Evolutionary conservation across 495 filamentous ascomycete genomes (phyloP).

Genomic region (Apodospora peruviana): DNA sequence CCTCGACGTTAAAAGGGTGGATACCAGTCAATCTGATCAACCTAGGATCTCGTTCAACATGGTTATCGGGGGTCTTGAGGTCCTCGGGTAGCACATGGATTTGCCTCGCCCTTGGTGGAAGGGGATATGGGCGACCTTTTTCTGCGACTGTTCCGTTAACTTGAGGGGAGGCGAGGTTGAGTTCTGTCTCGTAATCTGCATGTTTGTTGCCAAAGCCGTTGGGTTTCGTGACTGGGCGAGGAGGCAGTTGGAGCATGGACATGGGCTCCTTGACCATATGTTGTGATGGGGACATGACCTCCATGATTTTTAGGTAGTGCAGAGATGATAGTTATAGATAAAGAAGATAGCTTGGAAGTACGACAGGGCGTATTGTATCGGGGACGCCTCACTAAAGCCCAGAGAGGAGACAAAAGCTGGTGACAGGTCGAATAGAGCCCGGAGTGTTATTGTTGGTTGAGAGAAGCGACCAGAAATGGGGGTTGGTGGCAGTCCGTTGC

Average conservation of each 20-base stretch:
- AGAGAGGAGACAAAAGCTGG: too few species aligned
- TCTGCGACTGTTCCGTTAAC: slow-evolving; percentile 7
- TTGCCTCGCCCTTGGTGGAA: slow-evolving; percentile 65
- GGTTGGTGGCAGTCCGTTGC: too few species aligned
- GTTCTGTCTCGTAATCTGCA: neutral
- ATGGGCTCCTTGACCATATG: neutral
- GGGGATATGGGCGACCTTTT: slow-evolving; percentile 37
- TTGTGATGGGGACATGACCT: slow-evolving; percentile 7
- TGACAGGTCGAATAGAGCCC: too few species aligned
- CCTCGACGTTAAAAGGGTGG: slow-evolving; percentile 93
- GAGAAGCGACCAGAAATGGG: too few species aligned
- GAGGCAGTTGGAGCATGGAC: neutral
- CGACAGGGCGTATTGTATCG: too few species aligned
- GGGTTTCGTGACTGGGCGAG: neutral
- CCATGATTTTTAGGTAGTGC: slow-evolving; percentile 8
- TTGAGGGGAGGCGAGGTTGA: slow-evolving; percentile 4
- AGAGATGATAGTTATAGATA: neutral
- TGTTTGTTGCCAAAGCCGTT: neutral
- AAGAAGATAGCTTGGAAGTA: too few species aligned
- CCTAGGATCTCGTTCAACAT: slow-evolving; percentile 82
- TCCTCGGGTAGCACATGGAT: slow-evolving; percentile 67
- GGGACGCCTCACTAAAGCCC: too few species aligned
- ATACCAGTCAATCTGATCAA: slow-evolving; percentile 85
- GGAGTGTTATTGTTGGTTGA: too few species aligned
- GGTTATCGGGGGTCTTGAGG: slow-evolving; percentile 74